Evolutionary conservation across 225 moss, liverwort and hornwort genomes (phyloP), one percentile per base, ranked within the genome.

Genomic region (Straminergon stramineum): DNA sequence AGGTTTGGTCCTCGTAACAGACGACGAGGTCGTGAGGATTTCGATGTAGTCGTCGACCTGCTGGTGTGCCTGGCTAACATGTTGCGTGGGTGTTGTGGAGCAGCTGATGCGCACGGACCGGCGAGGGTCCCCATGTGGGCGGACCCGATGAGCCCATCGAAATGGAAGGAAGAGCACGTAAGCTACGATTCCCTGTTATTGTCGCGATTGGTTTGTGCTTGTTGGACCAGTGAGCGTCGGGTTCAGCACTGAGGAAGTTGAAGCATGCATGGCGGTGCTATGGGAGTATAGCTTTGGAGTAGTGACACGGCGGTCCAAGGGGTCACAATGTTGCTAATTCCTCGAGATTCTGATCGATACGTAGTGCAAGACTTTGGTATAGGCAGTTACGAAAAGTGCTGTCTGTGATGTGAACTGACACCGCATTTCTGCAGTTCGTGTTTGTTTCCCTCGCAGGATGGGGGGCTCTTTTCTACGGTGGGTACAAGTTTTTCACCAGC

Each of bases 141-240:
- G 65, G 96, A 95, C 89, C 98, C 98, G 24, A 86, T 85, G 87
- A 95, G 88, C 88, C 98, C 98, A 15, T 91, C 92, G 35, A 98
- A 91, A 70, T 98, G 98, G 98, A 98, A 98, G 92, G 97, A 97
- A 89, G 98, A 98, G 91, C 98, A 97, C 82, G 97, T 97, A 94
- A 95, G 95, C 90, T 88, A 35, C 68, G 58, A 67, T 74, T 30
- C 35, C 60, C 81, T 70, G 85, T 65, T 21, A n/a, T 86, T 62
- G 48, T 64, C 22, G 5, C 16, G 64, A 48, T 41, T 32, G 74
- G 15, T 51, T 23, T 57, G 79, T 74, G 39, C 17, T 73, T 58
- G 57, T 87, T 53, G 22, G 45, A 52, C 2, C 15, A 53, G 43
- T 55, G 75, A 24, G 68, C 12, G 75, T 81, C 35, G 66, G 34